Evolutionary conservation across 495 filamentous ascomycete species (phyloP).

Genomic region (Friedmanniomyces simplex): DNA sequence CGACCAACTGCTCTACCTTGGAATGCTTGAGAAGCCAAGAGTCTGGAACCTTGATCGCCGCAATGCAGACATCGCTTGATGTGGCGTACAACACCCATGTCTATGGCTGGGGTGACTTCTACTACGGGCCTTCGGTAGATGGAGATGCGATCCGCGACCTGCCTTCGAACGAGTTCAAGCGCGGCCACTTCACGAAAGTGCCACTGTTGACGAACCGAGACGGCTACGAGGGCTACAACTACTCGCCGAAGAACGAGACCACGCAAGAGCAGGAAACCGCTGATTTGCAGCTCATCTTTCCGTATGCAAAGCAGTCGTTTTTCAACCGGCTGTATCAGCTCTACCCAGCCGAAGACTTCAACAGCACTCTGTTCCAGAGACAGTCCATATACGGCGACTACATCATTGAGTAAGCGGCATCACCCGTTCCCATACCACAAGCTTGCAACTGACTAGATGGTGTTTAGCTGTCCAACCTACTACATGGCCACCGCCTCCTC

Average conservation of each 20-base stretch:
- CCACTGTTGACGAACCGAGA: slow-evolving; percentile 20
- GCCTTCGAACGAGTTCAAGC: slow-evolving; percentile 23
- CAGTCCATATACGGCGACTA: slow-evolving; percentile 22
- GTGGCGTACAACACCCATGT: slow-evolving; percentile 6
- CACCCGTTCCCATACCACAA: no score
- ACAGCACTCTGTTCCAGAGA: slow-evolving; percentile 22
- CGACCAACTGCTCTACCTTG: slow-evolving; percentile 16
- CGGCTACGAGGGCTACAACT: slow-evolving; percentile 19
- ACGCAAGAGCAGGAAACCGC: slow-evolving; percentile 6
- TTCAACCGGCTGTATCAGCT: slow-evolving; percentile 22
- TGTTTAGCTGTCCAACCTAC: slow-evolving; percentile 20
- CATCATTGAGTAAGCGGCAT: slow-evolving; percentile 17
- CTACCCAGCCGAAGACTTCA: slow-evolving; percentile 17
- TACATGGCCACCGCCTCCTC: slow-evolving; percentile 22
- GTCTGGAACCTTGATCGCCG: slow-evolving; percentile 5
- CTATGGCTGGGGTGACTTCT: slow-evolving; percentile 23
- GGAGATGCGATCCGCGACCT: slow-evolving; percentile 20
- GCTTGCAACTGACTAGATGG: neutral
- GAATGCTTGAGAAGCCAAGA: slow-evolving; percentile 13
- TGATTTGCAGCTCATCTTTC: slow-evolving; percentile 17
- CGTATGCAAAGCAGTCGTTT: slow-evolving; percentile 19
- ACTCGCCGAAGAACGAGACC: slow-evolving; percentile 12
- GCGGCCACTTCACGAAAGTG: slow-evolving; percentile 24
- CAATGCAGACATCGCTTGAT: slow-evolving; percentile 12
- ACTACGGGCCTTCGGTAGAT: slow-evolving; percentile 22